Evolutionary conservation across 306 rosid genomes (phyloP).

Genomic region (Astragalus glycyphyllos): DNA sequence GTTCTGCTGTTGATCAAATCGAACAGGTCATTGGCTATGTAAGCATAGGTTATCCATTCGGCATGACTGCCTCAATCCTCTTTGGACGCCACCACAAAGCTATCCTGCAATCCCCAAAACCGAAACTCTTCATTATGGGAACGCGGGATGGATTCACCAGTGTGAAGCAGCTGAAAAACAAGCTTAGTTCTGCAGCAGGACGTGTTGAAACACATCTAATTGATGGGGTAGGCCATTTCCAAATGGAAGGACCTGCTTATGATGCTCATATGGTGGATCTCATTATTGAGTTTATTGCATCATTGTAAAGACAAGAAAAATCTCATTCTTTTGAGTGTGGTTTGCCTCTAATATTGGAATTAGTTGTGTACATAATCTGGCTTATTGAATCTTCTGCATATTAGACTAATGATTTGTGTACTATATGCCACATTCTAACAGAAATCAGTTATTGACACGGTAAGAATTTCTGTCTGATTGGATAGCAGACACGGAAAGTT

Average conservation of each 20-base stretch:
- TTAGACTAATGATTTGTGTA: conserved; percentile 41
- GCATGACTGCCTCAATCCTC: conserved; percentile 80
- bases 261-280: conserved; percentile 83
- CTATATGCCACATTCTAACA: not conserved
- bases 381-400: conserved; percentile 40
- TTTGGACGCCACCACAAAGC: conserved; percentile 90
- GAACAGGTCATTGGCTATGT: conserved; percentile 85
- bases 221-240: conserved; percentile 85
- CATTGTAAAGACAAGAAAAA: conserved; percentile 49
- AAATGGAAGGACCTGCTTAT: conserved; percentile 89
- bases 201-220: conserved; percentile 69
- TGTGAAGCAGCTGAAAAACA: conserved; percentile 76
- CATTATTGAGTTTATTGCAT: conserved; percentile 58
- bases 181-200: conserved; percentile 74
- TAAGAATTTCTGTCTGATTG: too few relatives aligned
- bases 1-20: conserved; percentile 86
- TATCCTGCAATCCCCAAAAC: conserved; percentile 70
- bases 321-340: too few relatives aligned
- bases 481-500: too few relatives aligned
- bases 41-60: conserved; percentile 96
- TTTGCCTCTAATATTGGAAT: conserved; percentile 24
- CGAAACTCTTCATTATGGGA: conserved; percentile 90
- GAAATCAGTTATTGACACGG: too few relatives aligned
- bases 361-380: conserved; percentile 40
- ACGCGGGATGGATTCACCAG: conserved; percentile 89